A percentile compares a stretch with the other conserved stretches of the same genome.
Conservation (phyloP, 2,329 filamentous ascomycete species). For the Nemania sp. region DNA sequence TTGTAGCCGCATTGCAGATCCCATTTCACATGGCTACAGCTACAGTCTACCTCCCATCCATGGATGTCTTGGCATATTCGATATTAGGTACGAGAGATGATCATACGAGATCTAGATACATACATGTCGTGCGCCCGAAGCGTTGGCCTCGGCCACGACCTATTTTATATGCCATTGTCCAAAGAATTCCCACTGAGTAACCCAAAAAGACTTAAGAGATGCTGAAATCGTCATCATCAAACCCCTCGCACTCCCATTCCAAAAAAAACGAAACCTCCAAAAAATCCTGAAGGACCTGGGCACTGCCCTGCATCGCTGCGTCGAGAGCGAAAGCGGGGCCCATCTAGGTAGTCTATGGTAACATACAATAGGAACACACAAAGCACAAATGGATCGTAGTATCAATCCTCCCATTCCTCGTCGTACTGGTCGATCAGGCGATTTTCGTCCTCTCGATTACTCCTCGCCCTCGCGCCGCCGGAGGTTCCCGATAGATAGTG, state of each 20-base stretch:
- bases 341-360: conserved; percentile 27
- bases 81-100: background rate
- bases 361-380: conserved; percentile 19
- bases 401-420: conserved; percentile 90
- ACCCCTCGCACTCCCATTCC: background rate
- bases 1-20: background rate
- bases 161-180: conserved; percentile 17
- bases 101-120: conserved; percentile 12
- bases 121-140: background rate
- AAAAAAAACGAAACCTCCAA: no score
- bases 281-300: conserved; percentile 20
- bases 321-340: background rate
- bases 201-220: conserved; percentile 21
- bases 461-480: conserved; percentile 48
- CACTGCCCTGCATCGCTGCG: conserved; percentile 1
- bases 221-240: conserved; percentile 7
- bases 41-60: no score
- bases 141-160: background rate
- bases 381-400: conserved; percentile 15
- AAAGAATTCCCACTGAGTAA: conserved; percentile 5
- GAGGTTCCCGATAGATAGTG: conserved; percentile 63
- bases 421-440: conserved; percentile 93
- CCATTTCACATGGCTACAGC: background rate
- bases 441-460: conserved; percentile 80
- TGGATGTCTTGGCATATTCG: background rate